These are phyloP conservation scores for Boletus subcaerulescens DNA, from an alignment of 768 basidiomycete genomes.

Conservation along the genomic window DNA sequence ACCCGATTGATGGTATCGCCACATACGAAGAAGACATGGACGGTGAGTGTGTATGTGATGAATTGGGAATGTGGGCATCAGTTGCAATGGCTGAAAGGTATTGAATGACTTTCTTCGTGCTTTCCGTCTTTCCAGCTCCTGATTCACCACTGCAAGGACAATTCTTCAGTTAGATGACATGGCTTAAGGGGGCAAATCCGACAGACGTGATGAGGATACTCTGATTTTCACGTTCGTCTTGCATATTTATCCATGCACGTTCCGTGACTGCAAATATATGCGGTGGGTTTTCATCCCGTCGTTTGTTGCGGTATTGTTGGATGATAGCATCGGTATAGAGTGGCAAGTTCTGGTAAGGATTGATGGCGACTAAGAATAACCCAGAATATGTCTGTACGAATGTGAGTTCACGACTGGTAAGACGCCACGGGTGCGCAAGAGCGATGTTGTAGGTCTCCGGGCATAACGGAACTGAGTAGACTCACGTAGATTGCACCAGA, in stretches of 20 bases:
- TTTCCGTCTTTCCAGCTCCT: conserved; percentile 98
- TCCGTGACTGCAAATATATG: conserved; percentile 98
- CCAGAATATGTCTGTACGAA: conserved; percentile 83
- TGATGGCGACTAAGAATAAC: conserved; percentile 96
- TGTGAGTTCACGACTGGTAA: conserved; percentile 10
- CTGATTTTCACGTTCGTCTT: conserved; percentile 94
- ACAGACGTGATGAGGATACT: conserved; percentile 96
- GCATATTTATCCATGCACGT: conserved; percentile 97
- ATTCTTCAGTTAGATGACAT: conserved; percentile 9
- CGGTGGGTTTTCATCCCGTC: conserved; percentile 89
- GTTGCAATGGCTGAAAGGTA: conserved; percentile 97
- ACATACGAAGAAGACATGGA: conserved; percentile 55
- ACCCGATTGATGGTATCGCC: conserved; percentile 60
- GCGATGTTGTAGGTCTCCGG: background rate
- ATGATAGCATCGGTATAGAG: conserved; percentile 88
- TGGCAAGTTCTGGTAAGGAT: conserved; percentile 91
- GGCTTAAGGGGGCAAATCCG: background rate
- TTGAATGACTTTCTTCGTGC: conserved; percentile 98
- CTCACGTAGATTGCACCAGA: conserved; percentile 90
- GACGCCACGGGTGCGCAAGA: conserved; percentile 4
- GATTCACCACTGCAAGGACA: conserved; percentile 80
- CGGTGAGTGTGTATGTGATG: conserved; percentile 66
- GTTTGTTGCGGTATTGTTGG: conserved; percentile 85
- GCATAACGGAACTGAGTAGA: conserved; percentile 12
- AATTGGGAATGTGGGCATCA: conserved; percentile 56